Base-by-base conservation (phyloP, 768 basidiomycete species). In the Suillus occidentalis region DNA sequence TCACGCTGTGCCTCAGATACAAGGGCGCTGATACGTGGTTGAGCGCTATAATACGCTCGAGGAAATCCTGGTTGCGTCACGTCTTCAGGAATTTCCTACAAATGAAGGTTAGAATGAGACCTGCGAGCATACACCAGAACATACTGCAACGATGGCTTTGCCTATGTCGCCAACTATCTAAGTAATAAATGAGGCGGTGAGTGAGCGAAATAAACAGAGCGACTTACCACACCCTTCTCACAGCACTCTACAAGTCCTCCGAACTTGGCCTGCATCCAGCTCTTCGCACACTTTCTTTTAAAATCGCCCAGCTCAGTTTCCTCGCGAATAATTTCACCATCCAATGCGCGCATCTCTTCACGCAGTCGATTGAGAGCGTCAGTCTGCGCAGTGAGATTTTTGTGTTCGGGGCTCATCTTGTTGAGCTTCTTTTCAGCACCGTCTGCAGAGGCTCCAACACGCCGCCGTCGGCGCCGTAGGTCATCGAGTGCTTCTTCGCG, bases 401-500 rank as follows among this genome's bases (percentile, higher is more conserved):
- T 98, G 79, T 96, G 87, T 75, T 95, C 93, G 0, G 91, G 83
- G 67, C 84, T 85, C 95, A 97, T 96, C 80, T 90, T 97, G 76
- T 83, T 86, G 43, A 98, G 83, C 73, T 96, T 97, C 80, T 84
- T 91, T 69, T 97, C 94, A 3, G 93, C 94, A 20, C 85, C 77
- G 62, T 97, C 95, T 0, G 94, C 91, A 67, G 90, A 90, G 31
- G 83, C 76, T 12, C 81, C 83, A 6, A 95, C 81, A 12, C 80
- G 80, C 68, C 88, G 87, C 60, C 94, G 82, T 20, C 89, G 84
- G 16, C 88, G 85, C 69, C 87, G 89, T 16, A 94, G 77, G 4
- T 91, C 89, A 62, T 92, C 92, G 3, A 97, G 83, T 4, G 79
- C 81, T 73, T 98, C 95, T 74, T 98, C 95, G 8, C 89, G 83